Conservation (phyloP, 805 yeast species). For the Lipomyces spencermartinsiae region DNA sequence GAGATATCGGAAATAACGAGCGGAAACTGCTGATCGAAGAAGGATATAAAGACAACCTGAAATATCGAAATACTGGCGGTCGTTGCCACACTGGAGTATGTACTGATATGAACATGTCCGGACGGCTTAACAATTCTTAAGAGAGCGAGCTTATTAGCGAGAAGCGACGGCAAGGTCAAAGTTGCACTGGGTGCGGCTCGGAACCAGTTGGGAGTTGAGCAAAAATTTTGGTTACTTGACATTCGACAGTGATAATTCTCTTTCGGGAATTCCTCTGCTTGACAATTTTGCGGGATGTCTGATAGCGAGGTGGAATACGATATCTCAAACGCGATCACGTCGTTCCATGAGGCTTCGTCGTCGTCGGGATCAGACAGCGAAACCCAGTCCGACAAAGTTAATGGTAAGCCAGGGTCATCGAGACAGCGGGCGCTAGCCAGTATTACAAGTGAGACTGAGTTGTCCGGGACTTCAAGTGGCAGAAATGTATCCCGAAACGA, state of each 20-base stretch:
- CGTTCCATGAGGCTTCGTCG: slow-evolving; percentile 12
- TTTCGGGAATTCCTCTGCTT: too few relatives aligned
- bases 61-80: background rate
- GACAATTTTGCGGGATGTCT: slow-evolving; percentile 21
- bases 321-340: slow-evolving; percentile 31
- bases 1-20: too few relatives aligned
- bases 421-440: slow-evolving; percentile 2
- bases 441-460: background rate
- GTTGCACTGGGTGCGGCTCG: slow-evolving; percentile 3
- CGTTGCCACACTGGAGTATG: background rate
- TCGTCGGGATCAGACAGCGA: slow-evolving; percentile 23
- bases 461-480: slow-evolving; percentile 22
- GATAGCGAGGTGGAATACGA: slow-evolving; percentile 37
- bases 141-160: too few relatives aligned
- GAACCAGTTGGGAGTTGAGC: background rate
- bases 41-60: background rate
- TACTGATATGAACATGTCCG: background rate
- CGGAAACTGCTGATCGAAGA: background rate
- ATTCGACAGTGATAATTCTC: too few relatives aligned
- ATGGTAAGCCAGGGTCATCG: background rate
- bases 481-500: slow-evolving; percentile 49
- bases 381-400: slow-evolving; percentile 15
- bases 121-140: too few relatives aligned
- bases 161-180: too few relatives aligned
- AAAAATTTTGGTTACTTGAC: background rate